Base-by-base conservation (phyloP, 805 yeast species). In the Suhomyces sp. region DNA sequence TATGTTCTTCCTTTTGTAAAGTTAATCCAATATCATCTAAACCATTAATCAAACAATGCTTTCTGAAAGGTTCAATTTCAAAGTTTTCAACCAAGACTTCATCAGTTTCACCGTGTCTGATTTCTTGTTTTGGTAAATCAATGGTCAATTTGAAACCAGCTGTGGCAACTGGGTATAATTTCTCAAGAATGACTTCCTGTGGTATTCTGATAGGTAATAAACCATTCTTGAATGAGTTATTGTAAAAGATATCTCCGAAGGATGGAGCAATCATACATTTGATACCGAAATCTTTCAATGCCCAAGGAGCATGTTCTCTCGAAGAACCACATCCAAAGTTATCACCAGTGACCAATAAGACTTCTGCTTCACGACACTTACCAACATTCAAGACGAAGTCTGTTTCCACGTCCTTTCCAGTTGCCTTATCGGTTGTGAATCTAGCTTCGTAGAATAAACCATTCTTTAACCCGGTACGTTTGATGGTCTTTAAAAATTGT, bases 291-390 rank as follows among this genome's bases (percentile, higher is more conserved):
- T 93, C 98, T 54, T 88, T 90, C 48, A 93, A 75, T 2, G 98
- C 98, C 98, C 98, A 93, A 39, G 98, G 98, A 21, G 98, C 98
- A 56, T 93, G 98, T 65, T 93, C 98, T 76, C 98, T 87, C 2
- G 97, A 90, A 25, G 97, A 90, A 54, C 98, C 98, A 72, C 98
- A 93, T 48, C 98, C 98, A 59, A 93, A 93, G 73, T 93, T 93
- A 59, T 87, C 95, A 61, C 98, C 98, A 27, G 95, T 80, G 41
- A 88, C 95, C 49, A 91, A 83, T 47, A 93, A 70, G 49, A 91
- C 82, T 63, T 84, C 81, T 14, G 98, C 83, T 16, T 74, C 54
- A 47, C 81, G 77, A 73, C 80, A 91, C 34, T 96, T 96, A 36
- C 73, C 83, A 33, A 79, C 86, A 61, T 93, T 93, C 51, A 93